Evolutionary conservation across 305 asterid species (phyloP), one percentile per base, ranked within the genome.

Genomic region (Fraxinus xanthoxyloides): DNA sequence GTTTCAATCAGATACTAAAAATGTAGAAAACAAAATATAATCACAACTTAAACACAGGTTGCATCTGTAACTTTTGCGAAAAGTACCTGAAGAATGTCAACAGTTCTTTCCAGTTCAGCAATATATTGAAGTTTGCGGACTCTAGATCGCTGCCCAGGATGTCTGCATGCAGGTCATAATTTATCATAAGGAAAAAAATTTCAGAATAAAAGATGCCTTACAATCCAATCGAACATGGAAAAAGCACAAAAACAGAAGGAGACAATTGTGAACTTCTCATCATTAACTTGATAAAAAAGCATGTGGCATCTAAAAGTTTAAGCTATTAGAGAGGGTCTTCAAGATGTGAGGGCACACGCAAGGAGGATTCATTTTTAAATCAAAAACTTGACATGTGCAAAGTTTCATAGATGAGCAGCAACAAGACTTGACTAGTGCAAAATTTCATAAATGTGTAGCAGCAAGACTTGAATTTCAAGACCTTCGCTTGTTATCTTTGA

Each of bases 101-200:
- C 95, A 76, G 92, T 90, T 85, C 86, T 90, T 87, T 94, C 98
- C 82, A 94, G 94, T 84, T 93, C 97, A 67, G 97, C 87, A 28
- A 94, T 94, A 77, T 92, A 94, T 82, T 93, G 94, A 80, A 93
- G 92, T 82, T 94, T 94, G 56, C 97, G 92, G 84, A 93, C 94
- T 82, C 97, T 89, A 32, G 97, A 89, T 83, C 96, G 87, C 89
- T 92, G 98, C 82, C 97, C 95, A 28, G 97, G 95, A 82, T 94
- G 97, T 78, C 98, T 94, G 94, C 86, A 85, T 76, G 77, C 69
- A 46, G 56, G 36, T 76, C 30, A 77, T 56, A 10, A 2, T 63
- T 51, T 26, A 81, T 76, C 56, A 51, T 30, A 24, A 83, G 67
- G 31, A 80, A 34, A 51, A 28, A 32, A 6, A 75, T 80, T 51